Evolutionary conservation across 1,139 yeast species (phyloP).

Genomic region (Pichia sp.): DNA sequence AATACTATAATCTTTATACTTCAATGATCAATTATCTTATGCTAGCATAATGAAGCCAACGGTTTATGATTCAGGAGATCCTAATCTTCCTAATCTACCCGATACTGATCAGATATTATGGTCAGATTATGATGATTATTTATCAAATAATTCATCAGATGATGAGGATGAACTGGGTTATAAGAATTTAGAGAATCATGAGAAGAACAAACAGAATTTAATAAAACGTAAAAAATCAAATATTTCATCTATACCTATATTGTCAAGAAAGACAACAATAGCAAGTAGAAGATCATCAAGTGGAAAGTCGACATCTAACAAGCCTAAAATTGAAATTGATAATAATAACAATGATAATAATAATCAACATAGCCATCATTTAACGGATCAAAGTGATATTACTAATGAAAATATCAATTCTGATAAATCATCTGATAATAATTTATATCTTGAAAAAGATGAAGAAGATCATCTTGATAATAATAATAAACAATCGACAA

Average conservation of each 20-base stretch:
- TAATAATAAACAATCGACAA: background rate
- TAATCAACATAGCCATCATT: too few species aligned
- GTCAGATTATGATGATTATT: constrained; percentile 25
- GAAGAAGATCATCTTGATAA: background rate
- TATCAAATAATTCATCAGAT: constrained; percentile 6
- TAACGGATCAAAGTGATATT: too few species aligned
- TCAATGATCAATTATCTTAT: too few species aligned
- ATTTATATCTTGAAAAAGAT: background rate
- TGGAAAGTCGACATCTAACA: background rate
- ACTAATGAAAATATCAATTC: too few species aligned
- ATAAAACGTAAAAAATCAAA: background rate
- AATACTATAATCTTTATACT: too few species aligned
- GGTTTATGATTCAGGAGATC: constrained; percentile 37
- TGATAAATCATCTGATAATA: too few species aligned
- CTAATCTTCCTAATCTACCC: constrained; percentile 36
- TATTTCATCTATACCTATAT: background rate
- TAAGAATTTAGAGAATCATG: background rate
- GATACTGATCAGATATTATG: constrained; percentile 26
- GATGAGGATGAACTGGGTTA: background rate
- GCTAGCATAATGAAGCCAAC: constrained; percentile 8
- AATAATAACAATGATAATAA: too few species aligned
- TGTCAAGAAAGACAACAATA: background rate
- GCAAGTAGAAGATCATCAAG: background rate
- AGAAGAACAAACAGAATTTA: background rate
- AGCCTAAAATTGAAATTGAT: too few species aligned